A percentile compares a stretch with the other conserved stretches of the same genome.
phyloP scores from a whole-genome alignment of 768 basidiomycete species.

The Tephrocybe rancida region DNA sequence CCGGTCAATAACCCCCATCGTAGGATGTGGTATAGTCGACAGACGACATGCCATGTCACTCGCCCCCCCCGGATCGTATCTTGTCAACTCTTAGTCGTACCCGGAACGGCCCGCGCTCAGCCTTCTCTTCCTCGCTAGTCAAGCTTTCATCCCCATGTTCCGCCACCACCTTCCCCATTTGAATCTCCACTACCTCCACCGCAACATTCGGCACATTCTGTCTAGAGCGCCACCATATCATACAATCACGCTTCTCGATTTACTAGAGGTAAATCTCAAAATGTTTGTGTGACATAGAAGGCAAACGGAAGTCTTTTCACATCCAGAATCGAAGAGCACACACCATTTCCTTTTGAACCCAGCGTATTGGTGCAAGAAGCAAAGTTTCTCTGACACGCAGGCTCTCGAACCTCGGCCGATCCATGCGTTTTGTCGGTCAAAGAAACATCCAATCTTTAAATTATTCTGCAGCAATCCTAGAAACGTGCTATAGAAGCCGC shows the following conservation, averaged over 20 bases:
- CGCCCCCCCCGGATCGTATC: constrained; percentile 10
- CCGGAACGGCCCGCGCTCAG: constrained; percentile 19
- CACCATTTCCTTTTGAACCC: not conserved
- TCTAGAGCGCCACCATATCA: constrained; percentile 15
- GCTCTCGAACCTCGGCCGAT: not conserved
- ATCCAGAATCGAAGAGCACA: constrained; percentile 11
- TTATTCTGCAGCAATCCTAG: not conserved
- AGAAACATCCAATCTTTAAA: not conserved
- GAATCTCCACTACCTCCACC: not conserved
- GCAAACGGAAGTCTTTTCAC: constrained; percentile 3
- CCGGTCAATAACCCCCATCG: constrained; percentile 18
- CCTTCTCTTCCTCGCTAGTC: constrained; percentile 15
- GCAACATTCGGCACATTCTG: constrained; percentile 7
- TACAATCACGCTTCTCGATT: not conserved
- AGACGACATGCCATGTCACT: constrained; percentile 13
- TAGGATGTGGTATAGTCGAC: constrained; percentile 8
- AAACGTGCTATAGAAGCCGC: constrained; percentile 6
- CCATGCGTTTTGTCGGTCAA: not conserved
- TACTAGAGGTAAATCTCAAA: constrained; percentile 17
- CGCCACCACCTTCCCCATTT: constrained; percentile 1
- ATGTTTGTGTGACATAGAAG: constrained; percentile 17
- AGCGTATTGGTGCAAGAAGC: not conserved
- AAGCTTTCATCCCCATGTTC: constrained; percentile 9
- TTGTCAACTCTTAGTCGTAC: constrained; percentile 17
- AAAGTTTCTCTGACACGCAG: constrained; percentile 6